phyloP scores from a whole-genome alignment of 768 basidiomycete genomes.

The Tricholomella constricta region DNA sequence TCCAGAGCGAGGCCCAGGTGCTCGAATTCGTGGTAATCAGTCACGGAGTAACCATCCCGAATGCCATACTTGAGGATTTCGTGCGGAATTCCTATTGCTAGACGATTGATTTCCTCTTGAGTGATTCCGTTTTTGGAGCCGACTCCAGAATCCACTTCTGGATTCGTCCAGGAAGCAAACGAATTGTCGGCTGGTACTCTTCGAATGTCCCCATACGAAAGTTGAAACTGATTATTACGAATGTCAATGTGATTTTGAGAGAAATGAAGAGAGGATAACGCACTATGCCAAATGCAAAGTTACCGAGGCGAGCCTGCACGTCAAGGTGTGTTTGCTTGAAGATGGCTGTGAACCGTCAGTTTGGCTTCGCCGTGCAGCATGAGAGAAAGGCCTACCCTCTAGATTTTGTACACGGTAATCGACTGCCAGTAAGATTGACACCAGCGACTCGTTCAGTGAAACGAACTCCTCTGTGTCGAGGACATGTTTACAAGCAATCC shows the following conservation, averaged over 20 bases:
- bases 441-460: constrained; percentile 30
- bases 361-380: background rate
- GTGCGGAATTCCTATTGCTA: constrained; percentile 18
- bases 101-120: constrained; percentile 15
- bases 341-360: constrained; percentile 23
- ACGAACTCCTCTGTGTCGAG: constrained; percentile 34
- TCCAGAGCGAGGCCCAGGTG: constrained; percentile 17
- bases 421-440: constrained; percentile 29
- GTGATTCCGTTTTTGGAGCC: constrained; percentile 15
- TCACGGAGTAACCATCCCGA: constrained; percentile 32
- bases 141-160: constrained; percentile 17
- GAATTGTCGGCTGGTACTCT: constrained; percentile 32
- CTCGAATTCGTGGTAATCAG: constrained; percentile 35
- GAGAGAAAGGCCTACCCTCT: constrained; percentile 25
- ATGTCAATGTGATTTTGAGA: no score
- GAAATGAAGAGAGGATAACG: constrained; percentile 10
- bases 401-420: constrained; percentile 35
- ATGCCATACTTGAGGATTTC: constrained; percentile 34
- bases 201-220: constrained; percentile 34
- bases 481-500: constrained; percentile 35
- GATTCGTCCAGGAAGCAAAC: constrained; percentile 30
- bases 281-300: constrained; percentile 41
- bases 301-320: constrained; percentile 32
- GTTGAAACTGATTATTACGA: constrained; percentile 35
- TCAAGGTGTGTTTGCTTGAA: constrained; percentile 39